phyloP scores from a whole-genome alignment of 1,284 basidiomycete genomes.

The Ustilago bromivora region DNA sequence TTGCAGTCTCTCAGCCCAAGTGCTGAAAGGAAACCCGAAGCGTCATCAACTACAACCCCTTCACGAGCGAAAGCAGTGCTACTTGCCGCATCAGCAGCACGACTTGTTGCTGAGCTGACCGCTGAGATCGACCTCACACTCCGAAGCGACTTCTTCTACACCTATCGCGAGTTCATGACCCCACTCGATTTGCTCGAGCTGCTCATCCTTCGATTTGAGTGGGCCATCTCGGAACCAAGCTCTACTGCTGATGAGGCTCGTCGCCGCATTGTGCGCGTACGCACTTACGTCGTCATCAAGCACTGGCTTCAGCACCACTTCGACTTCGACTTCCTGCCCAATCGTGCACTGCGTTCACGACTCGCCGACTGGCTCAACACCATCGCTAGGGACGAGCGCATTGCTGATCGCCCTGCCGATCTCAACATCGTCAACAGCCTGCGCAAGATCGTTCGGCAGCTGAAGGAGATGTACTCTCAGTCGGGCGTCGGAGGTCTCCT shows the following conservation, averaged over 20 bases:
- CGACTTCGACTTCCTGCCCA: conserved; percentile 60
- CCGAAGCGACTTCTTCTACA: conserved; percentile 63
- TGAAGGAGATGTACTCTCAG: conserved; percentile 58
- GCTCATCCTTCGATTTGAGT: conserved; percentile 61
- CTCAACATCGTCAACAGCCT: conserved; percentile 55
- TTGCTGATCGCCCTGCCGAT: conserved; percentile 44
- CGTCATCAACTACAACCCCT: background rate
- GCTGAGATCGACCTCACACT: conserved; percentile 61
- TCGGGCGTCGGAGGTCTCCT: conserved; percentile 56
- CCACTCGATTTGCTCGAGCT: conserved; percentile 52
- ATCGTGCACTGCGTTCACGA: conserved; percentile 48
- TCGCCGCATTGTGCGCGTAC: conserved; percentile 60
- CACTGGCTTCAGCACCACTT: conserved; percentile 64
- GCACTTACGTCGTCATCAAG: conserved; percentile 64
- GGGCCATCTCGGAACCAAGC: conserved; percentile 50
- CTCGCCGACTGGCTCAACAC: conserved; percentile 61
- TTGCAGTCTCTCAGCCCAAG: conserved; percentile 11
- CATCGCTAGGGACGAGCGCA: conserved; percentile 40
- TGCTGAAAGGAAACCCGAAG: conserved; percentile 9
- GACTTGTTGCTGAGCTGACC: conserved; percentile 63
- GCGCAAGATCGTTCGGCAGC: conserved; percentile 53
- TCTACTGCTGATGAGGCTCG: conserved; percentile 54
- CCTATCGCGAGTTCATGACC: conserved; percentile 57
- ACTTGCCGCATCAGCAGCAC: conserved; percentile 55
- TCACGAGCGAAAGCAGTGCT: conserved; percentile 28